Percentiles rank a stretch among this genome's conserved stretches.
Conservation (phyloP, 164 flowering plant species). For the Umbilicus rupestris region DNA sequence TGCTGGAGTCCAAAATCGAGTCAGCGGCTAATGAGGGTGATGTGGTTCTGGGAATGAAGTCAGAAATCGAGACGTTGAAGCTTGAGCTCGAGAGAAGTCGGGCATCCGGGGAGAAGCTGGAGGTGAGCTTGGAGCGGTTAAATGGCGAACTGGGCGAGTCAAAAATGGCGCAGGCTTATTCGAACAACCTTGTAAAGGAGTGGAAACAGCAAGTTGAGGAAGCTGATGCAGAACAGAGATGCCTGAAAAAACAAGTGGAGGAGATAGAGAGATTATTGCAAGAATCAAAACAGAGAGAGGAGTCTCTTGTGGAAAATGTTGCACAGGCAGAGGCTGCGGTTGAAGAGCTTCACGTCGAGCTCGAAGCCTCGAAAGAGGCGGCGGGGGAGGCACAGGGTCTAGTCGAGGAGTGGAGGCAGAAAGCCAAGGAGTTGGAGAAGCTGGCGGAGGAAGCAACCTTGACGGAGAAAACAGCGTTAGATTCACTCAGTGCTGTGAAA, state of each 20-base stretch:
- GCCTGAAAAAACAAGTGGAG: not conserved
- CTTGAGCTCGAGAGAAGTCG: conserved; percentile 15
- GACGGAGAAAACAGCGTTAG: conserved; percentile 2
- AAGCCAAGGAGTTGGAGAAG: conserved; percentile 2
- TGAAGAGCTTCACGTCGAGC: not conserved
- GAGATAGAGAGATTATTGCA: not conserved
- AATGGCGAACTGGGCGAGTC: conserved; percentile 1
- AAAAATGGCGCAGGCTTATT: not conserved
- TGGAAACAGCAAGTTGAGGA: conserved; percentile 1
- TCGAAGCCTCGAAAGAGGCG: not conserved
- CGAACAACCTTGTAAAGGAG: conserved; percentile 4
- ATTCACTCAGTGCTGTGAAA: not conserved
- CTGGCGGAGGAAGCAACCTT: not conserved
- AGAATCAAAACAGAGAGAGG: not conserved
- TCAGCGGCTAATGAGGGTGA: conserved; percentile 33
- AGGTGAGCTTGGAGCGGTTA: not conserved
- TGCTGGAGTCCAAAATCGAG: conserved; percentile 55
- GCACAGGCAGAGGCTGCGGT: not conserved
- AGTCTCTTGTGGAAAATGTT: not conserved
- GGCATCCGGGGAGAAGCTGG: conserved; percentile 1
- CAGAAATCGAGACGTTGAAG: conserved; percentile 49
- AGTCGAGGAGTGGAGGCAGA: conserved; percentile 5
- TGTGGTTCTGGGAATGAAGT: conserved; percentile 30
- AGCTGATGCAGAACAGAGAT: not conserved
- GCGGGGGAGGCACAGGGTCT: not conserved